Conservation (phyloP, 495 filamentous ascomycete species). For the Recurvomyces mirabilis region DNA sequence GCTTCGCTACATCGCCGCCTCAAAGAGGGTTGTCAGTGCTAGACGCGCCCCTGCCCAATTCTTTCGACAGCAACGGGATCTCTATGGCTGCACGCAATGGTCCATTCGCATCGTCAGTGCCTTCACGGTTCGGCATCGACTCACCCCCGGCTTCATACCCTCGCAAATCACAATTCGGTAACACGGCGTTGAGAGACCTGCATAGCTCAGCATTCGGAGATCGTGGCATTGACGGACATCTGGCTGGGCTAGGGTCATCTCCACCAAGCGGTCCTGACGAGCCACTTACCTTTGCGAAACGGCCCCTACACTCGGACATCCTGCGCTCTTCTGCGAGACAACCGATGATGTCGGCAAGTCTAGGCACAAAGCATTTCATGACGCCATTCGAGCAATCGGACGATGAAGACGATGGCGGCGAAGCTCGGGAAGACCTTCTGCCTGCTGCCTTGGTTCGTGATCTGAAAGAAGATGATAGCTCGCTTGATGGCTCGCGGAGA, state of each 20-base stretch:
- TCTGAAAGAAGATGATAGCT: constrained; percentile 78
- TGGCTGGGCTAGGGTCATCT: constrained; percentile 51
- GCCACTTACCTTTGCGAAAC: constrained; percentile 47
- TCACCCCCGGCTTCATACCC: constrained; percentile 71
- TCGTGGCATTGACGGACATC: constrained; percentile 30
- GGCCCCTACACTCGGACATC: constrained; percentile 77
- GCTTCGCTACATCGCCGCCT: constrained; percentile 62
- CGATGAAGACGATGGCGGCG: constrained; percentile 56
- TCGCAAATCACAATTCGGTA: constrained; percentile 42
- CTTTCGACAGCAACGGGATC: constrained; percentile 93
- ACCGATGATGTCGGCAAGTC: constrained; percentile 68
- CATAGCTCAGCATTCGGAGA: constrained; percentile 79
- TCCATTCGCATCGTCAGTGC: constrained; percentile 84
- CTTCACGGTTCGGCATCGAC: constrained; percentile 82
- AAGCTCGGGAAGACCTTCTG: constrained; percentile 73
- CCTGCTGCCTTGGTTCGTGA: constrained; percentile 81
- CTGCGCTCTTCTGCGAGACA: constrained; percentile 45
- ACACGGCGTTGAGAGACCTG: constrained; percentile 62
- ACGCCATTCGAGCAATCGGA: constrained; percentile 61
- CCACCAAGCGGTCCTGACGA: constrained; percentile 51
- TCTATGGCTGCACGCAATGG: constrained; percentile 83
- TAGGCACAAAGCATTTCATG: constrained; percentile 48
- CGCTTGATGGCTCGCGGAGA: constrained; percentile 64
- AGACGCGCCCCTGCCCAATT: constrained; percentile 86
- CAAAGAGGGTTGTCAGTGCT: constrained; percentile 64